Evolutionary conservation across 441 rosid species (phyloP).

Genomic region (Syzygium syzygioides): DNA sequence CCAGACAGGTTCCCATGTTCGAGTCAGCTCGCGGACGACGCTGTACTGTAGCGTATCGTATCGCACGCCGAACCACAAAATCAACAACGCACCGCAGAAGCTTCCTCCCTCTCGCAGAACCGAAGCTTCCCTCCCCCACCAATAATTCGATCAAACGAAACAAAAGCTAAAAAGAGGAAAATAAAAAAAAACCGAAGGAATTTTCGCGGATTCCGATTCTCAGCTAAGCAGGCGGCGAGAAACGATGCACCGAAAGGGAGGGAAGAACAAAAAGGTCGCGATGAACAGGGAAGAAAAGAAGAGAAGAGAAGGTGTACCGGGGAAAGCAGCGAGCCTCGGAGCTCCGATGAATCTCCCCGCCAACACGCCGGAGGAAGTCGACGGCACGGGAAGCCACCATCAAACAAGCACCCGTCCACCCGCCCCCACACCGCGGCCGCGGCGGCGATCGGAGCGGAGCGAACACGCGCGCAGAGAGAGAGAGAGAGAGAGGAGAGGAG

Average conservation of each 20-base stretch:
- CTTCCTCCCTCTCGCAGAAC: not conserved
- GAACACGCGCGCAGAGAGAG: slow-evolving; percentile 6
- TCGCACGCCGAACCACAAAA: not conserved
- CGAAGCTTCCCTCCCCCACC: not conserved
- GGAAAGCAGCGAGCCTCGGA: not conserved
- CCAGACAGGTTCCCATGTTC: not conserved
- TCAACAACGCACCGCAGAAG: not conserved
- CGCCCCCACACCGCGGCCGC: not conserved
- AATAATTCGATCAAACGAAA: not conserved
- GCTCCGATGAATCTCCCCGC: not conserved
- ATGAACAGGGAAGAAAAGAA: too few species aligned
- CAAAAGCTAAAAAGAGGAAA: accelerated
- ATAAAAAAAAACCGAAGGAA: not conserved
- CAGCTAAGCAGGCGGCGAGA: not conserved
- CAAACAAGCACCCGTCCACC: too few species aligned
- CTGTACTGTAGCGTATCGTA: not conserved
- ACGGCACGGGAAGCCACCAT: not conserved
- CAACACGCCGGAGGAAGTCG: not conserved
- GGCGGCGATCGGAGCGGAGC: not conserved
- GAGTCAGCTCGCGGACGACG: not conserved
- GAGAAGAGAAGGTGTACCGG: not conserved
- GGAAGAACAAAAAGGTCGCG: not conserved
- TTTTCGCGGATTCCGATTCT: not conserved
- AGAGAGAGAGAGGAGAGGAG: too few species aligned
- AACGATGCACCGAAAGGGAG: not conserved